These are phyloP conservation scores for Medicago lupulina DNA, from an alignment of 306 rosid genomes.

Conservation along the genomic window DNA sequence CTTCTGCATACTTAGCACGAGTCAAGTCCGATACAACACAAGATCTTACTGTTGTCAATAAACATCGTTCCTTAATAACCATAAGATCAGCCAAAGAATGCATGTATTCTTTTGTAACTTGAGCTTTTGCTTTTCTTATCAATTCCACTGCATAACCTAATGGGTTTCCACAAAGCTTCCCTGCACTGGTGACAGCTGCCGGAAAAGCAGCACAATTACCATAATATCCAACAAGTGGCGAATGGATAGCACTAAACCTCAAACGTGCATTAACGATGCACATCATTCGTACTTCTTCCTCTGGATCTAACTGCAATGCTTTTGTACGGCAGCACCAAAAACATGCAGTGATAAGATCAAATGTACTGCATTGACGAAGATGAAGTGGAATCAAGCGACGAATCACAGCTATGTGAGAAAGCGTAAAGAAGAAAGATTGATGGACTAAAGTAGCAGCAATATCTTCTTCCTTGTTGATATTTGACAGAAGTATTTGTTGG, in stretches of 20 bases:
- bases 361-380: slow-evolving; percentile 13
- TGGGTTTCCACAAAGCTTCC: slow-evolving; percentile 4
- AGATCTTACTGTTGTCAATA: background rate
- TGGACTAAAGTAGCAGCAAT: background rate
- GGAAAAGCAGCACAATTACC: slow-evolving; percentile 33
- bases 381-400: slow-evolving; percentile 31
- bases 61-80: slow-evolving; percentile 43
- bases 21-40: slow-evolving; percentile 41
- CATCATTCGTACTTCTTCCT: slow-evolving; percentile 35
- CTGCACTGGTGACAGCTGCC: background rate
- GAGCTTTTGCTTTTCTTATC: slow-evolving; percentile 39
- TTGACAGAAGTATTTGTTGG: background rate
- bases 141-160: slow-evolving; percentile 29
- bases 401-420: background rate
- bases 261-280: background rate
- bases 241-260: background rate
- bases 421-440: slow-evolving; percentile 43
- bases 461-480: background rate
- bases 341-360: slow-evolving; percentile 42
- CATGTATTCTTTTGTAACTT: slow-evolving; percentile 47
- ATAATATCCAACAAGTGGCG: slow-evolving; percentile 32
- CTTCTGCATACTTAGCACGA: background rate
- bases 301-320: slow-evolving; percentile 40
- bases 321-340: slow-evolving; percentile 45
- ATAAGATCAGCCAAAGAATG: slow-evolving; percentile 50